Base-by-base conservation (phyloP, 169 alveolate genomes). In the Plasmodium inui region DNA sequence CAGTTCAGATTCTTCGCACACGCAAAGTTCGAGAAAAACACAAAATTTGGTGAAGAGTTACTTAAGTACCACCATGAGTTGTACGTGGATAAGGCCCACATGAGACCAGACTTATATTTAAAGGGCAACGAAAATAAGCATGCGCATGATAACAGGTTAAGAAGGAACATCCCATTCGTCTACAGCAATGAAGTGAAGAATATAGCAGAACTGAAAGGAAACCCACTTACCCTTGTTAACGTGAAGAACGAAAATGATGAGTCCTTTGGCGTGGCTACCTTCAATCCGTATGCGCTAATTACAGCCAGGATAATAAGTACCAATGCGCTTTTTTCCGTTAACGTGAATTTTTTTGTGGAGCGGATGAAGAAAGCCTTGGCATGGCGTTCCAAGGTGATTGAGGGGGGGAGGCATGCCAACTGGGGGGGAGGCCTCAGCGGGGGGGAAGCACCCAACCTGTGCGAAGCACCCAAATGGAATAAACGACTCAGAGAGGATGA, bases 11-110 rank as follows among this genome's bases (percentile, higher is more conserved):
- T 1, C 71, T 57, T 37, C 28, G 3, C 37, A 2, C 22, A 34
- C 41, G 28, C 61, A 86, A 73, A 74, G 17, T 86, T 41, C 67
- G 73, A 78, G 44, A 88, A 88, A 88, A 88, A 88, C 73, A 88
- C 89, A 78, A 88, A 88, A 88, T 88, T 88, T 78, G 81, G 72
- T 28, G 94, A 88, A 34, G 94, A 88, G 14, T 72, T 88, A 28
- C 81, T 78, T 41, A 88, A 88, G 81, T 88, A 88, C 71, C 94
- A 88, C 50, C n/a, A 88, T 50, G 89, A 88, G 19, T 83, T 26
- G 39, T 88, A 88, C 81, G 50, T 88, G 30, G 94, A 88, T 61
- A 39, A 80, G 70, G 89, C 37, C 41, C 81, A 79, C 46, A 14
- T 6, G 46, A 88, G 94, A n/a, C 94, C 94, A 26, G 37, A n/a